Evolutionary conservation across 2,329 filamentous ascomycete genomes (phyloP), one percentile per base, ranked within the genome.

Genomic region (Cladosporium sp.): DNA sequence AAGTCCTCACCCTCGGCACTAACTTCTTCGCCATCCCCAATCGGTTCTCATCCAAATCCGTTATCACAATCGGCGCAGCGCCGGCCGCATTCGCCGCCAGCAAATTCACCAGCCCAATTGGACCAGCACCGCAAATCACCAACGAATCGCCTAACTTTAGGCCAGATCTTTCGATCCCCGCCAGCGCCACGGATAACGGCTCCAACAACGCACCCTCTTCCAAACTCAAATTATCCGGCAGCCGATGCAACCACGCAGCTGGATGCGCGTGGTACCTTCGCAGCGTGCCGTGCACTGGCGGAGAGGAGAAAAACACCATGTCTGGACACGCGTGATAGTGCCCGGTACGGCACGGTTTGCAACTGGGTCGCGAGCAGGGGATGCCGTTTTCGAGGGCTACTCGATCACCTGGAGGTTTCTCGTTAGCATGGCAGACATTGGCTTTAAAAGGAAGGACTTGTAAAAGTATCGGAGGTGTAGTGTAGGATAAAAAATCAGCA

Each of bases 121-220:
- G 66, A 7, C 67, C 62, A 22, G 68, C 65, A 13, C 68, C 64
- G 49, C 64, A 60, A 43, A 69, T 66, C 53, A 69, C 55, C 4
- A 72, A 55, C 8, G 63, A 58, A 43, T 73, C 61, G 0, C 73
- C 74, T 0, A 72, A 59, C 18, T 61, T 59, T 2, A 76, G 53
- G 1, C 62, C 66, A 1, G 68, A 66, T 5, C 68, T 63, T 16
- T 73, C 63, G 7, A 73, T 66, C 0, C 68, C 66, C 22, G 75
- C 72, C 1, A 78, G 66, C 2, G 74, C 74, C 3, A 76, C 72
- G 13, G 68, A 67, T 8, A 77, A 59, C 6, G 76, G 75, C 61
- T 78, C 76, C 8, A 77, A 66, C 4, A 78, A 62, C 0, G 69
- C 69, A 0, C 70, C 72, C 47, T 76, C 73, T 27, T 70, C 62